Evolutionary conservation across 2,329 filamentous ascomycete species (phyloP).

Genomic region (Didymella pinodella): DNA sequence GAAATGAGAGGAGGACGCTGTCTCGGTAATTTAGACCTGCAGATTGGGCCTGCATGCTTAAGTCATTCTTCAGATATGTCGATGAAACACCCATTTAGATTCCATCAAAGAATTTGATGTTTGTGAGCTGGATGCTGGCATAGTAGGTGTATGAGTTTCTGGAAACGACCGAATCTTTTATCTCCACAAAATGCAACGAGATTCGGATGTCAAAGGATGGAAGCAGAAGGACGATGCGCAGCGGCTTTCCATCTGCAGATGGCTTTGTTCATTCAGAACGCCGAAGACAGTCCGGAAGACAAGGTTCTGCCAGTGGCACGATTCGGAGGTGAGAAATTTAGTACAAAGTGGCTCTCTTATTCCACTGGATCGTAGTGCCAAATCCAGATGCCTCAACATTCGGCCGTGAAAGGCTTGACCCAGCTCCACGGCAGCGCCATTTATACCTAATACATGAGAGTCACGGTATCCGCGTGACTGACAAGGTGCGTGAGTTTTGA

Average conservation of each 20-base stretch:
- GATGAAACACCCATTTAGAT: not conserved
- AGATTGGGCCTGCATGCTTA: not conserved
- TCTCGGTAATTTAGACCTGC: not conserved
- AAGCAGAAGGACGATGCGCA: conserved; percentile 25
- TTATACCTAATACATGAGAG: conserved; percentile 69
- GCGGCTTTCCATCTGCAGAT: conserved; percentile 27
- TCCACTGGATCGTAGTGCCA: conserved; percentile 19
- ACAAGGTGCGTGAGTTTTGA: conserved; percentile 58
- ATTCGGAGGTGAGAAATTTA: conserved; percentile 17
- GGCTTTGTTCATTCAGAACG: conserved; percentile 22
- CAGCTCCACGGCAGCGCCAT: conserved; percentile 67
- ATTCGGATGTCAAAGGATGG: conserved; percentile 19
- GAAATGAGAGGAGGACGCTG: too few species aligned
- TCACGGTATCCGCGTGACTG: conserved; percentile 69
- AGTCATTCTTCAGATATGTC: too few species aligned
- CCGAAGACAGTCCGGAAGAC: conserved; percentile 13
- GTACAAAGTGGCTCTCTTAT: conserved; percentile 12
- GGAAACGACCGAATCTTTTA: conserved; percentile 27
- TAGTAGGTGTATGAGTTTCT: conserved; percentile 19
- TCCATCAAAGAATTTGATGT: conserved; percentile 24
- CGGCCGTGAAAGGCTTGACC: conserved; percentile 57
- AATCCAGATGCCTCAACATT: conserved; percentile 60
- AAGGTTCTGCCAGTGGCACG: conserved; percentile 13
- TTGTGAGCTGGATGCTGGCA: conserved; percentile 15
- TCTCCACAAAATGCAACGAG: conserved; percentile 25